Evolutionary conservation across 352 stramenopile species (phyloP), one percentile per base, ranked within the genome.

Genomic region (Lagenidium giganteum): DNA sequence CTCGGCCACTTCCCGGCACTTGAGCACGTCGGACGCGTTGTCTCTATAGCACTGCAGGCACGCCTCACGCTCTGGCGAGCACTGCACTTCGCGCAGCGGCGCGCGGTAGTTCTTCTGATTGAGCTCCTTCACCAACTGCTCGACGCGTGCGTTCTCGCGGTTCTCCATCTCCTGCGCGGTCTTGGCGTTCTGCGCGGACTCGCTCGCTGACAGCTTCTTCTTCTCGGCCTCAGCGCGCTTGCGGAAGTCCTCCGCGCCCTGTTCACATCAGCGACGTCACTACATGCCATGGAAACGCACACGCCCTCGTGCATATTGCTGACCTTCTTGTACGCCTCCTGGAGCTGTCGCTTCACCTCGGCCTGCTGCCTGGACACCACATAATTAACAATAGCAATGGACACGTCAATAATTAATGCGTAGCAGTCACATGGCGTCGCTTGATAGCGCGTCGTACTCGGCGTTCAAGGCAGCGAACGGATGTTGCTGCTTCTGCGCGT

Each of bases 11-110:
- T 93, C 70, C 68, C 87, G 87, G 69, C 81, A 93, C 54, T 81
- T 64, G 42, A 93, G 73, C 31, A 93, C 51, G 61, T 91, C 61
- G 50, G 61, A 76, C 53, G 80, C 62, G 54, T 86, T 75, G 68
- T 88, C 74, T 71, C 68, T 74, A 83, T 93, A 93, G 64, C 81
- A 93, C 58, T 90, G 64, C 64, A 93, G 71, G 42, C 76, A 90
- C 42, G 76, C 74, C 26, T 90, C 71, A 13, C 78, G 78, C 58
- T 91, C 81, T 12, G 63, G 16, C 35, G 78, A 74, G 61, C 81
- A 93, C 64, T 91, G 74, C 40, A 93, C 81, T 42, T 88, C 78
- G 33, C 70, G 79, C 17, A 93, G 67, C 26, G 81, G 81, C 28
- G 81, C 81, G 34, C 75, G 70, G 57, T 88, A 91, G 46, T 88